phyloP scores from a whole-genome alignment of 345 rosid species.

The Xanthoceras sorbifolium region DNA sequence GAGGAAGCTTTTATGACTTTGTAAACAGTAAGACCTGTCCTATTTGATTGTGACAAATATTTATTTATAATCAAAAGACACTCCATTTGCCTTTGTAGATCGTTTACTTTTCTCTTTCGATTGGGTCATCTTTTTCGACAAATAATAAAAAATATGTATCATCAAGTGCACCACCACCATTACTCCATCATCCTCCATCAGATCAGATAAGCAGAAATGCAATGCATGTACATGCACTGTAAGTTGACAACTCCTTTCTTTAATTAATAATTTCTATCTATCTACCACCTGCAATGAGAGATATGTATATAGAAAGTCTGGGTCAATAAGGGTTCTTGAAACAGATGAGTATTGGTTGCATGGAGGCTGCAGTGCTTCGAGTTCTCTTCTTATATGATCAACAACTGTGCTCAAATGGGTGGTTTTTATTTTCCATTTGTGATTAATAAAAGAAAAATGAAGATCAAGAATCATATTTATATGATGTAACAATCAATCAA shows the following conservation, averaged over 20 bases:
- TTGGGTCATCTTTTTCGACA: background rate
- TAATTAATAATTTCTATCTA: no score
- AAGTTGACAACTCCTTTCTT: no score
- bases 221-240: background rate
- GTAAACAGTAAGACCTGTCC: background rate
- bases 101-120: conserved; percentile 5
- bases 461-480: background rate
- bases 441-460: no score
- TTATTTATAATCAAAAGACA: background rate
- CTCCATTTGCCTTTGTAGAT: no score
- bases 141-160: no score
- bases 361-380: no score
- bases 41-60: background rate
- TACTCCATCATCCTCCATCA: background rate
- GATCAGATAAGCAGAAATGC: background rate
- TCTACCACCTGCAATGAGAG: no score
- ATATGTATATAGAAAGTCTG: no score
- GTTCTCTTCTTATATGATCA: no score
- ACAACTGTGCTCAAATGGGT: background rate
- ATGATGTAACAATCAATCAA: background rate
- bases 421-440: no score
- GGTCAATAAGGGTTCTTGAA: no score
- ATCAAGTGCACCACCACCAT: background rate
- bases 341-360: no score
- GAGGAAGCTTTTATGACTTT: background rate